Evolutionary conservation across 768 basidiomycete species (phyloP), one percentile per base, ranked within the genome.

Genomic region (Rhodotorula diobovata): DNA sequence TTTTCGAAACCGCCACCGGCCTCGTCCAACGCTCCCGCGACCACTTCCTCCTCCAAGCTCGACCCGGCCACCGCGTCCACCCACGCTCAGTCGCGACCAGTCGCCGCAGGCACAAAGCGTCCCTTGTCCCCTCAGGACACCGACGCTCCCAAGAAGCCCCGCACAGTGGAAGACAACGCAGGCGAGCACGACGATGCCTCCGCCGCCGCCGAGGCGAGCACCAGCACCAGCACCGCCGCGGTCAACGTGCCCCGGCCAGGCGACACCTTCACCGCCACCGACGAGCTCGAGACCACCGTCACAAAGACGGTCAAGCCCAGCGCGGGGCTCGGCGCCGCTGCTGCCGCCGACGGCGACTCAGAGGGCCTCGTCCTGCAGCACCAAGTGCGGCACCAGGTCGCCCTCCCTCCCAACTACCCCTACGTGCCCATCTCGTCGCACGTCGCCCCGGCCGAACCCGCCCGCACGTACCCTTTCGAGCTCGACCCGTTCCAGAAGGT

Each of bases 401-500:
- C 93, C 14, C 88, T 98, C 25, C 96, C 96, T 15, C 88, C 91
- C 32, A 88, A 89, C 37, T 98, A 94, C 80, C 86, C 88, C 77
- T 98, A 98, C 81, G 80, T 89, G 55, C 90, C 95, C 4, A 96
- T 98, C 71, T 87, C 90, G 28, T 85, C 90, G 78, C 93, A 99
- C 80, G 85, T 90, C n/a, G 89, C 94, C 23, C 90, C 91, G 23
- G 85, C 88, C 61, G 93, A 94, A 77, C 93, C 94, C 0, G 93
- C 88, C 61, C 86, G 91, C 63, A 88, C 89, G 79, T 99, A 98
- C 84, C 93, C 93, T 73, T 99, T 99, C 83, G 89, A 88, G 57
- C 85, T 99, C 62, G 96, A 99, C 82, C 95, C 96, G 28, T 99
- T 99, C 83, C 96, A 98, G 78, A 86, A 88, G 78, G 93, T 98